Percentiles rank a stretch among this genome's conserved stretches.
Conservation (phyloP, 768 basidiomycete genomes). For the Nidularia pulvinata region DNA sequence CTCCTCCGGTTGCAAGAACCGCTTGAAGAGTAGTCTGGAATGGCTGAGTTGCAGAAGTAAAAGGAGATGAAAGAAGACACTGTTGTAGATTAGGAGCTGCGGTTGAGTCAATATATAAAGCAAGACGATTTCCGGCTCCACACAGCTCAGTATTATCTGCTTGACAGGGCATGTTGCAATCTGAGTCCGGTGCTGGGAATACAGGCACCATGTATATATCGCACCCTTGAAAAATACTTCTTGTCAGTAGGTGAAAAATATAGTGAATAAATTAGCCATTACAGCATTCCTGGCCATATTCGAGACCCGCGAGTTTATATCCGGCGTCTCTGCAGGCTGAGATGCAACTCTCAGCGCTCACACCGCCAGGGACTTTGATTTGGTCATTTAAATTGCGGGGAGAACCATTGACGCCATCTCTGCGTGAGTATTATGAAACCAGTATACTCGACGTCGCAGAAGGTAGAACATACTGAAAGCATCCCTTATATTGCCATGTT, state of each 20-base stretch:
- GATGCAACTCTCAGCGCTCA: constrained; percentile 9
- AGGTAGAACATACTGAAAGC: constrained; percentile 9
- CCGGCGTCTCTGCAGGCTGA: constrained; percentile 14
- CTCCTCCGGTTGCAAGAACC: too few species aligned
- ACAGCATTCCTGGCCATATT: constrained; percentile 11
- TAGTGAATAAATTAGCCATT: background rate
- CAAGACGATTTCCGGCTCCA: constrained; percentile 40
- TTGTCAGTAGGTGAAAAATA: background rate
- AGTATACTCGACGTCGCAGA: too few species aligned
- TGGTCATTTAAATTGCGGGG: constrained; percentile 11
- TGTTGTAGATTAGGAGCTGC: background rate
- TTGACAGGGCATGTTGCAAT: constrained; percentile 43
- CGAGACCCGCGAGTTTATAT: constrained; percentile 8
- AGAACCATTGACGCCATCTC: background rate
- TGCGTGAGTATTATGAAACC: background rate
- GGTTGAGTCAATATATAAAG: constrained; percentile 26
- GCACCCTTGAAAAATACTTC: too few species aligned
- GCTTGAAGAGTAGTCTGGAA: too few species aligned
- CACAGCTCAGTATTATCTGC: constrained; percentile 43
- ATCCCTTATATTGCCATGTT: constrained; percentile 11
- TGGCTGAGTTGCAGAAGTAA: too few species aligned
- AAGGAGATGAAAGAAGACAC: too few species aligned
- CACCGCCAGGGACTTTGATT: constrained; percentile 6
- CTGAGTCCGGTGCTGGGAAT: constrained; percentile 6
- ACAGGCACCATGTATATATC: constrained; percentile 13